Evolutionary conservation across 192 early-diverging fungal species (phyloP).

Genomic region (Allomyces arbusculus): DNA sequence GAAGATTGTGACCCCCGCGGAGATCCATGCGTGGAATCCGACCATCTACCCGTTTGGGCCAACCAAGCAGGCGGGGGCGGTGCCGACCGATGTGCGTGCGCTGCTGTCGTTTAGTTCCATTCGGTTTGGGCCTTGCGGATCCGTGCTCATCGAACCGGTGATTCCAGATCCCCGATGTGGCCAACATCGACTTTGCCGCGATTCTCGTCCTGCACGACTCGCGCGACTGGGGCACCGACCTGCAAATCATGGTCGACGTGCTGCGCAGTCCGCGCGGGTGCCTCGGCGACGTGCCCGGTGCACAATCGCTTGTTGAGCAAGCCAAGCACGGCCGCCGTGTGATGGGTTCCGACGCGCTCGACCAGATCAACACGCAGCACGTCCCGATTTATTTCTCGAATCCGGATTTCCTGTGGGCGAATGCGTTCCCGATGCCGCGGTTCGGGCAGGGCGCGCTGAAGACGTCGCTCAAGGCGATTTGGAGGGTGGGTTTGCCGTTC

Average conservation of each 20-base stretch:
- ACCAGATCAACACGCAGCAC: conserved; percentile 16
- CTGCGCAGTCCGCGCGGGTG: conserved; percentile 34
- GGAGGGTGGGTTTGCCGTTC: conserved; percentile 10
- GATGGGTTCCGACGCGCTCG: conserved; percentile 8
- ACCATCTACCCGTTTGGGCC: conserved; percentile 34
- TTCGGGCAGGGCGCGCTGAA: conserved; percentile 72
- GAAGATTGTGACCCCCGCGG: conserved; percentile 40
- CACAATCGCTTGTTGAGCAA: too few relatives aligned
- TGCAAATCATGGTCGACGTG: conserved; percentile 59
- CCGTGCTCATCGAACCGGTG: too few relatives aligned
- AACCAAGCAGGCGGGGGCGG: too few relatives aligned
- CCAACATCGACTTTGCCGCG: conserved; percentile 23
- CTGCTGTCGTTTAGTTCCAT: too few relatives aligned
- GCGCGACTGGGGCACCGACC: conserved; percentile 66
- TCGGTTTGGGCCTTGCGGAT: too few relatives aligned
- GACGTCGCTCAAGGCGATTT: conserved; percentile 44
- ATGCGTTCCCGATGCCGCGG: conserved; percentile 53
- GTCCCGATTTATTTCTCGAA: conserved; percentile 67
- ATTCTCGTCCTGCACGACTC: conserved; percentile 78
- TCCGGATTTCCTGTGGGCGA: conserved; percentile 52
- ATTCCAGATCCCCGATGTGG: neutral
- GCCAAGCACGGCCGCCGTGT: conserved; percentile 3
- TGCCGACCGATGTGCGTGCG: too few relatives aligned
- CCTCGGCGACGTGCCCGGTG: conserved; percentile 16
- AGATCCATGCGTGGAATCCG: conserved; percentile 40